phyloP scores from a whole-genome alignment of 352 stramenopile genomes.

The Lagenidium sp. region DNA sequence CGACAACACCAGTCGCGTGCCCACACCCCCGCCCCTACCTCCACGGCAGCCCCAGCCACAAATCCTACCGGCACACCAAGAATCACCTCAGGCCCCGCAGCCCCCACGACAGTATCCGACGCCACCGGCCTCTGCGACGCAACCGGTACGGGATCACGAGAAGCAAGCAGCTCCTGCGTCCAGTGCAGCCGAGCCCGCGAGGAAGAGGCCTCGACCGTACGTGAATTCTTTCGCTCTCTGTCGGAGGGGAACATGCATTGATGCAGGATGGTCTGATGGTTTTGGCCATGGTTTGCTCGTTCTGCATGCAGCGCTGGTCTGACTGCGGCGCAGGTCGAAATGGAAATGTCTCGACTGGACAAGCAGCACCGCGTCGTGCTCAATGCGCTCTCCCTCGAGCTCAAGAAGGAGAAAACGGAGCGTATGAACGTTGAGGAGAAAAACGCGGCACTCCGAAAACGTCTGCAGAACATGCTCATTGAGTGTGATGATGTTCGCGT shows the following conservation, averaged over 20 bases:
- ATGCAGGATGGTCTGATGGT: neutral
- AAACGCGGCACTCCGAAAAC: conserved; percentile 53
- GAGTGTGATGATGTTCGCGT: conserved; percentile 65
- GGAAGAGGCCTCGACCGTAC: conserved; percentile 39
- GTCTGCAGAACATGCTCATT: conserved; percentile 72
- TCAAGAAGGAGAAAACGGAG: conserved; percentile 48
- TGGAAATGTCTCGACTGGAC: conserved; percentile 19
- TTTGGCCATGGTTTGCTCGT: neutral
- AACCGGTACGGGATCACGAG: too few relatives aligned
- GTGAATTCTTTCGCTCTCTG: conserved; percentile 4
- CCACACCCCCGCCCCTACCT: too few relatives aligned
- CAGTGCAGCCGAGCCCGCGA: neutral
- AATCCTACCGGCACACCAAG: too few relatives aligned
- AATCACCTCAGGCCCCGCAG: too few relatives aligned
- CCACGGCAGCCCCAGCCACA: too few relatives aligned
- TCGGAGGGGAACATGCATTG: too few relatives aligned
- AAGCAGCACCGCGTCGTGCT: conserved; percentile 29
- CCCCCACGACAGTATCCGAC: too few relatives aligned
- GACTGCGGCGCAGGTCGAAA: conserved; percentile 4
- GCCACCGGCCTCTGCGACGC: too few relatives aligned
- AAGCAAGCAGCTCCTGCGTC: too few relatives aligned
- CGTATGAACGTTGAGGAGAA: conserved; percentile 49
- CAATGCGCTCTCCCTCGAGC: conserved; percentile 37
- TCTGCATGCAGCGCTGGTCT: neutral
- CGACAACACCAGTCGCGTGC: too few relatives aligned